Percentiles rank a stretch among this genome's conserved stretches.
These are phyloP conservation scores for Elaphomyces granulatus DNA, from an alignment of 495 filamentous ascomycete species.

Conservation along the genomic window DNA sequence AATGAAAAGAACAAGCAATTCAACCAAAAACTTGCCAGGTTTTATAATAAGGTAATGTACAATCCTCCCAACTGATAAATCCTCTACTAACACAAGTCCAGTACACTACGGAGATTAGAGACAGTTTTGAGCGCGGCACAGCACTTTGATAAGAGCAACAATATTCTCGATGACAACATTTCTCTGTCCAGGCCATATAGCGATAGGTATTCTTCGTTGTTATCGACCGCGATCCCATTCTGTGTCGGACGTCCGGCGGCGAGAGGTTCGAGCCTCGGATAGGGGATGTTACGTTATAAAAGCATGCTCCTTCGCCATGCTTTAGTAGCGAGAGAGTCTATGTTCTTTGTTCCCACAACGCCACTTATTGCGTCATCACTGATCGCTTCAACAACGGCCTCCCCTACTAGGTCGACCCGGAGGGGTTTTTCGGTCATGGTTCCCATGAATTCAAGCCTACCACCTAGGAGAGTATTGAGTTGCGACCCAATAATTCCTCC, in stretches of 20 bases:
- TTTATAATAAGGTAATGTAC: slow-evolving; percentile 84
- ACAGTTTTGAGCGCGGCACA: slow-evolving; percentile 95
- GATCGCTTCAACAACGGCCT: slow-evolving; percentile 70
- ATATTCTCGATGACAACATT: no score
- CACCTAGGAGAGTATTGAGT: slow-evolving; percentile 60
- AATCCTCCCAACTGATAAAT: neutral
- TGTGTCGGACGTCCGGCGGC: neutral
- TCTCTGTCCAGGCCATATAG: no score
- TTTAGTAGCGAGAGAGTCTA: slow-evolving; percentile 58
- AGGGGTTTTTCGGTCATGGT: slow-evolving; percentile 73
- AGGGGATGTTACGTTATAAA: slow-evolving; percentile 16
- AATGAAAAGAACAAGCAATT: slow-evolving; percentile 99
- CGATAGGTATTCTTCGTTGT: neutral
- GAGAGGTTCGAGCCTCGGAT: neutral
- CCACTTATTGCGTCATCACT: slow-evolving; percentile 54
- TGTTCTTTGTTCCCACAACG: slow-evolving; percentile 48
- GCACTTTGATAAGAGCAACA: slow-evolving; percentile 37
- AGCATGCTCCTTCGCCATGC: slow-evolving; percentile 75
- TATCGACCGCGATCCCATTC: neutral
- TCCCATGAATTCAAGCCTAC: slow-evolving; percentile 57
- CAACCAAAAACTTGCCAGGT: slow-evolving; percentile 88
- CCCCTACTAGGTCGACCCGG: slow-evolving; percentile 69
- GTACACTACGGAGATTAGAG: slow-evolving; percentile 93
- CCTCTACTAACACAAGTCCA: slow-evolving; percentile 25
- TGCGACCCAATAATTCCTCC: slow-evolving; percentile 50